Evolutionary conservation across 257 asterid species (phyloP).

Genomic region (Primulina tabacum): DNA sequence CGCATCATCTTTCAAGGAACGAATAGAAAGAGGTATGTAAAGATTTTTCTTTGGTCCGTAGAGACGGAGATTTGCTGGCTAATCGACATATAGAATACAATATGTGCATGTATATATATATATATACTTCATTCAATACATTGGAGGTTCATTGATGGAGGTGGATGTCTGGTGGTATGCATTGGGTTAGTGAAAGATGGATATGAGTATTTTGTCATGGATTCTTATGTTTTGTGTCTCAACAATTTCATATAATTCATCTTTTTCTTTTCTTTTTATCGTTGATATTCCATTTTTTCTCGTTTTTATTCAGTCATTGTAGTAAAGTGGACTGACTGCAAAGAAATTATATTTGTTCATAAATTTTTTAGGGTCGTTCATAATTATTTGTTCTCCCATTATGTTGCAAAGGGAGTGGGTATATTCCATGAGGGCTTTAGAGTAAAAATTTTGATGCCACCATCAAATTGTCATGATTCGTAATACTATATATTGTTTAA

Average conservation of each 20-base stretch:
- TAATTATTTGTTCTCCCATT: no score
- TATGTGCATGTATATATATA: conserved; percentile 29
- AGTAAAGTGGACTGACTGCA: not conserved
- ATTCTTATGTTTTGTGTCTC: conserved; percentile 41
- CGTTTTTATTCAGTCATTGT: not conserved
- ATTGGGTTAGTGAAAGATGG: conserved; percentile 50
- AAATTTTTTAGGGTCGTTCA: not conserved
- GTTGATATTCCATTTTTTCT: not conserved
- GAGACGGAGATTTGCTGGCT: conserved; percentile 32
- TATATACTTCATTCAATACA: conserved; percentile 39
- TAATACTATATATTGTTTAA: no score
- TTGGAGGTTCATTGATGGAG: conserved; percentile 16
- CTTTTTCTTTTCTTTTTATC: not conserved
- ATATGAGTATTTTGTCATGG: conserved; percentile 43
- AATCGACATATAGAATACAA: conserved; percentile 38
- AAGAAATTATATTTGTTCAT: no score
- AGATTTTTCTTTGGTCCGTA: conserved; percentile 26
- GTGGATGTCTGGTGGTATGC: conserved; percentile 36
- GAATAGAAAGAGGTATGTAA: conserved; percentile 40
- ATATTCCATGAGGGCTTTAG: no score
- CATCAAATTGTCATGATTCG: no score
- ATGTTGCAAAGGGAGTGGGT: no score
- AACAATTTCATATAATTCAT: conserved; percentile 44
- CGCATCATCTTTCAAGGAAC: conserved; percentile 27
- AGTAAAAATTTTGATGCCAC: no score